Conservation (phyloP, 2,329 filamentous ascomycete genomes). For the Fusarium austroafricanum region DNA sequence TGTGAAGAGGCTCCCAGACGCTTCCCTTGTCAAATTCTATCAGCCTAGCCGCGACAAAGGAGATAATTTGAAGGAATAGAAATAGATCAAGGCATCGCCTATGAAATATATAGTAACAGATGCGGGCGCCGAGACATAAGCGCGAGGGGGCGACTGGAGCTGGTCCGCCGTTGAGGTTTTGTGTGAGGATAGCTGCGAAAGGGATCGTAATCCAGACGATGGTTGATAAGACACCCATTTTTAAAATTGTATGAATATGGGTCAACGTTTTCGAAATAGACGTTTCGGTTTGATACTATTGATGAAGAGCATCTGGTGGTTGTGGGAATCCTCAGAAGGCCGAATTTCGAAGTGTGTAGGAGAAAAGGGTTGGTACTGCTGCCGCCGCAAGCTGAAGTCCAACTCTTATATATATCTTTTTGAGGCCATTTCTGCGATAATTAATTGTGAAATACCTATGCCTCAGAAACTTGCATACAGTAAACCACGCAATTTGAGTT, state of each 20-base stretch:
- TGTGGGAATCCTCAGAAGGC: too few species aligned
- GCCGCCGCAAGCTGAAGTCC: too few species aligned
- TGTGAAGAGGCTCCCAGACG: not conserved
- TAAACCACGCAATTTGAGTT: not conserved
- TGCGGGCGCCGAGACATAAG: not conserved
- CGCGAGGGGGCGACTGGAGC: not conserved
- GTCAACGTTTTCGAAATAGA: not conserved
- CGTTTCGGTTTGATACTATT: not conserved
- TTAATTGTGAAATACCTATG: not conserved
- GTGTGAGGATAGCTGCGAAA: not conserved
- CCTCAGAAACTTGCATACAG: not conserved
- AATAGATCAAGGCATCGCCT: not conserved
- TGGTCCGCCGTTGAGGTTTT: not conserved
- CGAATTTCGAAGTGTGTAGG: too few species aligned
- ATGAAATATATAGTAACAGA: not conserved
- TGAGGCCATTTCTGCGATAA: too few species aligned
- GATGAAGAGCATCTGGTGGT: too few species aligned
- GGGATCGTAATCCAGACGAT: not conserved
- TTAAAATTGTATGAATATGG: not conserved
- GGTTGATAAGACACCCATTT: not conserved
- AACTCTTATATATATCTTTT: not conserved
- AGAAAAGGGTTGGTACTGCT: not conserved
- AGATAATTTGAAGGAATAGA: not conserved
- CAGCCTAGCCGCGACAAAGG: not conserved
- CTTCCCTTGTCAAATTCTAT: not conserved